A percentile compares a stretch with the other conserved stretches of the same genome.
phyloP scores from a whole-genome alignment of 176 grass and related monocot species.

The Melocanna baccifera region DNA sequence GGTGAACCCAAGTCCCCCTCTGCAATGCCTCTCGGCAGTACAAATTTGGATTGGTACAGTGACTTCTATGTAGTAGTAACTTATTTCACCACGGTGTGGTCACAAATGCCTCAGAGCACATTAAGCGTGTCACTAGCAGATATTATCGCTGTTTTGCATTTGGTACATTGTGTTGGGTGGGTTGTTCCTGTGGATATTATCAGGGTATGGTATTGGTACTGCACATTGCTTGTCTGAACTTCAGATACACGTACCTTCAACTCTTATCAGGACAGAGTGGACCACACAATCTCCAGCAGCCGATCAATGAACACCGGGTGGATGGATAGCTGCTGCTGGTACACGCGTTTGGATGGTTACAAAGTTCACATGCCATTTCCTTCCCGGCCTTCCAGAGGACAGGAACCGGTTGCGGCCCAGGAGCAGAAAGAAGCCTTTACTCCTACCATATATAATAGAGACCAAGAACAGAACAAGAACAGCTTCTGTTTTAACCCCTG shows the following conservation, averaged over 20 bases:
- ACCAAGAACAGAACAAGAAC: slow-evolving; percentile 15
- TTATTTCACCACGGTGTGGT: background rate
- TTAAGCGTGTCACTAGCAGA: background rate
- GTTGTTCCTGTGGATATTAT: background rate
- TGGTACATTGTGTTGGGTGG: background rate
- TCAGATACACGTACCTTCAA: background rate
- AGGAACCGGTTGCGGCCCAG: slow-evolving; percentile 32
- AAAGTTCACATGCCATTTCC: slow-evolving; percentile 55
- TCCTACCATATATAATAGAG: slow-evolving; percentile 42
- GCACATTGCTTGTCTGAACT: background rate
- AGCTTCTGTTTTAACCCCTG: slow-evolving; percentile 18
- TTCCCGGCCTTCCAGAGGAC: slow-evolving; percentile 23
- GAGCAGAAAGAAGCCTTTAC: slow-evolving; percentile 40
- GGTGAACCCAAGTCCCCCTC: too few relatives aligned
- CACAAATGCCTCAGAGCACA: background rate
- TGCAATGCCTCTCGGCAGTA: too few relatives aligned
- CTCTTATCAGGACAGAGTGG: background rate
- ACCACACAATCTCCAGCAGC: slow-evolving; percentile 36
- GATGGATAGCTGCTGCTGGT: slow-evolving; percentile 16
- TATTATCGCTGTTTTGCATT: background rate
- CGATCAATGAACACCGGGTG: background rate
- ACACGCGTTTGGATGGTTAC: slow-evolving; percentile 44
- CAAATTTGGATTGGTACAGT: background rate
- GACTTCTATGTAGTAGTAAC: background rate
- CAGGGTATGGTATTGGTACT: background rate